Conservation (phyloP, 805 yeast species). For the Ogataea siamensis region DNA sequence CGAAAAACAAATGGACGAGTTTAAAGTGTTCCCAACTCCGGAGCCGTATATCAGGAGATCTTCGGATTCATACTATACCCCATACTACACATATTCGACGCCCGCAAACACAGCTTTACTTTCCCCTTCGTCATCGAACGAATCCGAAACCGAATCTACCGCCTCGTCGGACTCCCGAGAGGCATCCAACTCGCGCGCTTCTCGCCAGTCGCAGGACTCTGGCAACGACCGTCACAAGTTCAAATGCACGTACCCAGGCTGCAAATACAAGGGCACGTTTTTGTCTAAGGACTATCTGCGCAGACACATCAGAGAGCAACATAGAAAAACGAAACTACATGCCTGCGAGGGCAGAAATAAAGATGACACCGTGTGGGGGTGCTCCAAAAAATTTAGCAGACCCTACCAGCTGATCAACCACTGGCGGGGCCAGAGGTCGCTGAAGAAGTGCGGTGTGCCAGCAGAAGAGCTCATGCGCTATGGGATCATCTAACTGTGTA, state of each 20-base stretch:
- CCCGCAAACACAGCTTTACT: neutral
- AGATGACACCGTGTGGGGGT: constrained; percentile 32
- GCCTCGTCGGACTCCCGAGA: constrained; percentile 3
- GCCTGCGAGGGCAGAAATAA: constrained; percentile 25
- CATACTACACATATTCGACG: constrained; percentile 1
- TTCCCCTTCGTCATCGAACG: constrained; percentile 9
- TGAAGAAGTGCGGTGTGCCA: constrained; percentile 32
- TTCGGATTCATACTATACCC: constrained; percentile 4
- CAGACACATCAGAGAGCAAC: constrained; percentile 34
- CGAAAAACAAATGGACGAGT: constrained; percentile 20
- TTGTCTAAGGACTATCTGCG: constrained; percentile 30
- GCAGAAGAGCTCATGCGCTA: constrained; percentile 20
- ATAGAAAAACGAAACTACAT: constrained; percentile 26
- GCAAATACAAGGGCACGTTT: constrained; percentile 33
- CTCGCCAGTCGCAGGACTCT: constrained; percentile 1
- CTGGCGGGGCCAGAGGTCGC: constrained; percentile 34
- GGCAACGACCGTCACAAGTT: constrained; percentile 10
- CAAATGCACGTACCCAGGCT: constrained; percentile 23
- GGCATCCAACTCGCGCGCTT: constrained; percentile 2
- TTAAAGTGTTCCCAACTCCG: constrained; percentile 27
- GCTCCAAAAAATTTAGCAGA: constrained; percentile 32
- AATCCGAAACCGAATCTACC: constrained; percentile 7
- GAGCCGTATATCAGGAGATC: constrained; percentile 1
- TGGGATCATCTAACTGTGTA: constrained; percentile 16
- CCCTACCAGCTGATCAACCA: constrained; percentile 36